phyloP scores from a whole-genome alignment of 495 filamentous ascomycete species.

The Aspergillus mulundensis region DNA sequence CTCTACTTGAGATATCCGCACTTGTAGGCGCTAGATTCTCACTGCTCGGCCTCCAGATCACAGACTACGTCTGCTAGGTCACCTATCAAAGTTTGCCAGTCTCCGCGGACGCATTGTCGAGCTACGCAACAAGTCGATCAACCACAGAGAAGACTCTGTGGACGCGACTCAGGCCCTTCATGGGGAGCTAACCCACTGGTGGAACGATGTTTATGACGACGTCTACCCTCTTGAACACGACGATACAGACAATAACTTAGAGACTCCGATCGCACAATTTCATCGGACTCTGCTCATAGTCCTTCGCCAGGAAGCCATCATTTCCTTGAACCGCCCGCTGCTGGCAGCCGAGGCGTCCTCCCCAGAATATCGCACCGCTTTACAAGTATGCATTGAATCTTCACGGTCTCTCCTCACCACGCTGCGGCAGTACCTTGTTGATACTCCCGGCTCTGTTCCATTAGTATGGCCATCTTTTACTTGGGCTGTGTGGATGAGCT shows the following conservation, averaged over 20 bases:
- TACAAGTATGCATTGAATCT: slow-evolving; percentile 43
- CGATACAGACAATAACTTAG: background rate
- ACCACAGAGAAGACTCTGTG: slow-evolving; percentile 30
- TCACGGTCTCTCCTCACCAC: slow-evolving; percentile 37
- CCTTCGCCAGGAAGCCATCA: slow-evolving; percentile 40
- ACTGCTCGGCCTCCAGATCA: slow-evolving; percentile 11
- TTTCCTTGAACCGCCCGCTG: slow-evolving; percentile 43
- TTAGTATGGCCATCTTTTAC: slow-evolving; percentile 46
- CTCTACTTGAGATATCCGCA: background rate
- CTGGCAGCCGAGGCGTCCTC: slow-evolving; percentile 33
- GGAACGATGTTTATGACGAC: slow-evolving; percentile 46
- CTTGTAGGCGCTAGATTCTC: background rate
- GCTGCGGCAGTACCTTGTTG: slow-evolving; percentile 27
- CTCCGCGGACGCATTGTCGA: slow-evolving; percentile 43
- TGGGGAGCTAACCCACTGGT: slow-evolving; percentile 40
- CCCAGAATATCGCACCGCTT: slow-evolving; percentile 38
- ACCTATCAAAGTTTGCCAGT: slow-evolving; percentile 41
- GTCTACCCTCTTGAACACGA: slow-evolving; percentile 29
- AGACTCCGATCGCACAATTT: slow-evolving; percentile 21
- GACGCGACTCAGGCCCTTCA: slow-evolving; percentile 37
- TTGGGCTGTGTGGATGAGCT: slow-evolving; percentile 48
- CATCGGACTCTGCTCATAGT: slow-evolving; percentile 36
- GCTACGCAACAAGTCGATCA: slow-evolving; percentile 44
- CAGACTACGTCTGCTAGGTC: slow-evolving; percentile 29
- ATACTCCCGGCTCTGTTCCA: slow-evolving; percentile 12